Evolutionary conservation across 2,329 filamentous ascomycete species (phyloP).

Genomic region (Exophiala sp.): DNA sequence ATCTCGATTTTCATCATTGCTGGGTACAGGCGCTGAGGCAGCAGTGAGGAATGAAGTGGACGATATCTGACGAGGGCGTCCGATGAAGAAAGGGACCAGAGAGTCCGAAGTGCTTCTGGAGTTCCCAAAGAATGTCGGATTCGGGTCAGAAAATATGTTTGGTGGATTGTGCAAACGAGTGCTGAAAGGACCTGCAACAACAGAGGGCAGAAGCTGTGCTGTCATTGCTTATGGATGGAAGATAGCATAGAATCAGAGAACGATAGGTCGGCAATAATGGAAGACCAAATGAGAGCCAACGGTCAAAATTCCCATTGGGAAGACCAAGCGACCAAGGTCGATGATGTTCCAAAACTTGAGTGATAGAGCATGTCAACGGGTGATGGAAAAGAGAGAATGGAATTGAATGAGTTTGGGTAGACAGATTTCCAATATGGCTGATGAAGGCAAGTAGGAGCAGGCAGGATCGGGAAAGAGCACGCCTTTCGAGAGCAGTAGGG

Average conservation of each 20-base stretch:
- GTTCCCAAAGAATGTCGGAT: constrained; percentile 2
- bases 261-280: constrained; percentile 18
- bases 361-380: constrained; percentile 21
- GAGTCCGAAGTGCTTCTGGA: constrained; percentile 6
- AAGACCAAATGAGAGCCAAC: constrained; percentile 24
- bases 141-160: constrained; percentile 11
- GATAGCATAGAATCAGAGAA: constrained; percentile 10
- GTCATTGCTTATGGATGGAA: constrained; percentile 22
- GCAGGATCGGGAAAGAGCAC: constrained; percentile 1
- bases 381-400: constrained; percentile 1
- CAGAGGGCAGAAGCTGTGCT: constrained; percentile 19
- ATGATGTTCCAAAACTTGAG: constrained; percentile 24
- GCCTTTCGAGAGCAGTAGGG: not conserved
- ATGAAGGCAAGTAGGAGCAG: constrained; percentile 8
- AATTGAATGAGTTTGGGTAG: not conserved
- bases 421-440: constrained; percentile 9
- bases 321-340: constrained; percentile 22
- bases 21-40: constrained; percentile 8
- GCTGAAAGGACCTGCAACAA: constrained; percentile 20
- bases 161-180: constrained; percentile 15
- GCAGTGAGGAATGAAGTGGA: constrained; percentile 14
- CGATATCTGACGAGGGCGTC: constrained; percentile 13
- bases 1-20: constrained; percentile 15
- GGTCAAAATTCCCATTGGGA: constrained; percentile 22
- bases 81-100: constrained; percentile 12